phyloP scores from a whole-genome alignment of 805 yeast species.

The Kodamaea hsintzibuensis region DNA sequence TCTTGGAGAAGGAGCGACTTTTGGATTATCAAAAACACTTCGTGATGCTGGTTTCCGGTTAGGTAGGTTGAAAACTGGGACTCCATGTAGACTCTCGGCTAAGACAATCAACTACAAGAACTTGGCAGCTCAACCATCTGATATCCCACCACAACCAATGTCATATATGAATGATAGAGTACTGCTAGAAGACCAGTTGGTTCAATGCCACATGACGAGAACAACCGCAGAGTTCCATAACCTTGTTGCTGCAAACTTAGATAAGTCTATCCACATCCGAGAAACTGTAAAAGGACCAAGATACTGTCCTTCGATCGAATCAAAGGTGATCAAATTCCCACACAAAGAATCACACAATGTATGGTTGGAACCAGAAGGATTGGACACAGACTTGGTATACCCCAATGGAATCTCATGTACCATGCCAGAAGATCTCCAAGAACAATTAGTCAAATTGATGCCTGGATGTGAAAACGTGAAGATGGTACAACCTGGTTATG shows the following conservation, averaged over 20 bases:
- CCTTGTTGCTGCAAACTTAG: constrained; percentile 65
- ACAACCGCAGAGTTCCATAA: constrained; percentile 79
- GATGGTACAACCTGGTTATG: constrained; percentile 96
- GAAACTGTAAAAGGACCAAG: constrained; percentile 97
- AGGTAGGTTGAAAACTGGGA: constrained; percentile 94
- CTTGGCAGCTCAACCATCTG: constrained; percentile 76
- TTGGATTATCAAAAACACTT: constrained; percentile 82
- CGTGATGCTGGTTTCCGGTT: constrained; percentile 73
- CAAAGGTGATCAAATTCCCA: constrained; percentile 78
- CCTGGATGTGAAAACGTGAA: constrained; percentile 85
- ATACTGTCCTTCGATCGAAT: constrained; percentile 95
- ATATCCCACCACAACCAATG: constrained; percentile 85
- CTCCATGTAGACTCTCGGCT: constrained; percentile 86
- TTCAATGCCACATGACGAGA: constrained; percentile 71
- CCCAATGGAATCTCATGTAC: constrained; percentile 97
- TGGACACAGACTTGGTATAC: constrained; percentile 81
- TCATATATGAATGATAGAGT: constrained; percentile 77
- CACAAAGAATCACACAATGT: constrained; percentile 76
- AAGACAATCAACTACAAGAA: constrained; percentile 66
- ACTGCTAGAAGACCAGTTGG: constrained; percentile 54
- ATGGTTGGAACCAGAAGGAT: constrained; percentile 97
- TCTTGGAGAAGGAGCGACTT: constrained; percentile 88
- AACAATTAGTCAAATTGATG: constrained; percentile 67
- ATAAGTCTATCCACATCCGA: constrained; percentile 83
- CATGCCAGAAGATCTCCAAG: constrained; percentile 93